Base-by-base conservation (phyloP, 2,329 filamentous ascomycete genomes). In the Colletotrichum sidae region DNA sequence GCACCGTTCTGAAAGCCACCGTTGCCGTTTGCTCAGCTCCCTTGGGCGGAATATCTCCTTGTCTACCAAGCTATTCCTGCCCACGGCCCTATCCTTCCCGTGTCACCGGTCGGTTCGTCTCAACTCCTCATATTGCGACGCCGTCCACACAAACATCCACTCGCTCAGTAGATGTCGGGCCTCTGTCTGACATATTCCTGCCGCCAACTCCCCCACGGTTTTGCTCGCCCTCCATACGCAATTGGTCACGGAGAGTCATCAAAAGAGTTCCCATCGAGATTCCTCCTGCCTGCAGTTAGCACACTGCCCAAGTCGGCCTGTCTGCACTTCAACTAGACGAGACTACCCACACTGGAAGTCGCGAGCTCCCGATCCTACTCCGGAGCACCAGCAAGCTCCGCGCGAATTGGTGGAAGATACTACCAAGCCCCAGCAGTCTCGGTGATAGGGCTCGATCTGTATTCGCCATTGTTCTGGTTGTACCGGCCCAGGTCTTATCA, bases 361-460 rank as follows among this genome's bases (percentile, higher is more conserved):
- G 57, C 63, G 25, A 37, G 53, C 52, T 44, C 50, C 46, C 38
- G 42, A 46, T 66, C 42, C 63, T 57, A 53, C 47, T 53, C 57
- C 37, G 58, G 42, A 39, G 44, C 59, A 41, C 34, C 47, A 10
- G 25, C 51, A 49, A 56, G 58, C 53, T 15, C 47, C 15, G 15
- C 52, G 39, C 51, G 63, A 66, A 66, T 66, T 66, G 58, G 63
- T 66, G 58, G 63, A 66, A 66, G 63, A 66, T 62, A 66, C 25
- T 44, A 56, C 47, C 15, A 47, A 37, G 47, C 53, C 49, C 42
- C 47, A 54, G 47, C 58, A 63, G 42, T 37, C 44, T 42, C 37
- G 46, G 57, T 45, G 39, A 57, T 66, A 56, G 47, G 58, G 58
- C 58, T 52, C 53, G 25, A 25, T 49, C 35, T 37, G 25, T 37